Conservation (phyloP, 2,329 filamentous ascomycete species). For the Diplodia corticola region DNA sequence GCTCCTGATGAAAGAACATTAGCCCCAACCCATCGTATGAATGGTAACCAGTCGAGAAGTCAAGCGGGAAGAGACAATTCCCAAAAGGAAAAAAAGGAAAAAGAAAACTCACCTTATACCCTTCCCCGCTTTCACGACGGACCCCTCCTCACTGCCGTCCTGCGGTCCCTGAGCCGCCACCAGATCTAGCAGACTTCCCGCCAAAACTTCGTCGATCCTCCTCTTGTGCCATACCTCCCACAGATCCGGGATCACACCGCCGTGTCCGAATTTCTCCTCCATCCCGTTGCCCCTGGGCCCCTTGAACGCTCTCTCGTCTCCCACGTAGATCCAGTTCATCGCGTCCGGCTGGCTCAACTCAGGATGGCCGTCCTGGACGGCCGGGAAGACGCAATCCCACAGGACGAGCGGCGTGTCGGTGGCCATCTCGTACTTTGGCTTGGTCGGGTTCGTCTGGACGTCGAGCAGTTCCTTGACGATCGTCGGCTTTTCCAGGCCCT, state of each 20-base stretch:
- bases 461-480: conserved; percentile 77
- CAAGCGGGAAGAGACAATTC: too few species aligned
- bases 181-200: conserved; percentile 69
- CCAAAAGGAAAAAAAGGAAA: neutral
- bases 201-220: conserved; percentile 88
- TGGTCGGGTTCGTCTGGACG: conserved; percentile 66
- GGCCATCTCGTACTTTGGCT: conserved; percentile 87
- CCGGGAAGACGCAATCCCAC: conserved; percentile 92
- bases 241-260: conserved; percentile 52
- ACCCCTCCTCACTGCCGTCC: conserved; percentile 16
- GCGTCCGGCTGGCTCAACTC: conserved; percentile 51
- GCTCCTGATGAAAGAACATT: conserved; percentile 32
- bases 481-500: conserved; percentile 75
- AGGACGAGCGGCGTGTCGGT: conserved; percentile 86
- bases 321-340: conserved; percentile 76
- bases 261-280: conserved; percentile 39
- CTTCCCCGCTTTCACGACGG: neutral
- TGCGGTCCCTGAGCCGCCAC: conserved; percentile 46
- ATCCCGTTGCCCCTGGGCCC: conserved; percentile 37
- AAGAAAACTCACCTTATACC: conserved; percentile 6
- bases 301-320: conserved; percentile 61
- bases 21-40: neutral
- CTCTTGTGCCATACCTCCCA: conserved; percentile 81
- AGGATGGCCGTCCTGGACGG: conserved; percentile 39
- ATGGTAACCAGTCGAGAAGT: too few species aligned